phyloP scores from a whole-genome alignment of 805 yeast genomes.

The Torulaspora maleeae region DNA sequence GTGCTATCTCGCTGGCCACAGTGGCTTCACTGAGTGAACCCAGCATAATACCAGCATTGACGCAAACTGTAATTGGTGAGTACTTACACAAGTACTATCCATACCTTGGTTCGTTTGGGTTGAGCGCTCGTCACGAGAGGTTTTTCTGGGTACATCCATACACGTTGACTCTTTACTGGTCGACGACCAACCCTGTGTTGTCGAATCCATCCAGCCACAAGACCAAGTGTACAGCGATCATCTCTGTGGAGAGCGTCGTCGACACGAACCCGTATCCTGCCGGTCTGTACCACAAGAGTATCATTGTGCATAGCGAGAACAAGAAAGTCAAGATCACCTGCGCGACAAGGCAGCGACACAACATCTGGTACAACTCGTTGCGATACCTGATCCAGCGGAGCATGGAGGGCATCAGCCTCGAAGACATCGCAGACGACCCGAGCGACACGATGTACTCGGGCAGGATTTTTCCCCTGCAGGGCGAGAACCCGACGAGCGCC shows the following conservation, averaged over 20 bases:
- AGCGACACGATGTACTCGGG: constrained; percentile 37
- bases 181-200: constrained; percentile 69
- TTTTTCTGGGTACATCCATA: constrained; percentile 97
- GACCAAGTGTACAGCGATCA: constrained; percentile 76
- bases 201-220: constrained; percentile 60
- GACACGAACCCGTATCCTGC: constrained; percentile 87
- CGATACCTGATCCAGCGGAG: constrained; percentile 66
- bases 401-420: constrained; percentile 52
- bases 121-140: constrained; percentile 79
- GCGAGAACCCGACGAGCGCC: constrained; percentile 18
- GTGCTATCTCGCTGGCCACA: constrained; percentile 44
- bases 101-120: constrained; percentile 63
- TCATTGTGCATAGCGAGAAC: constrained; percentile 64
- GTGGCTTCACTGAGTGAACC: constrained; percentile 61
- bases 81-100: constrained; percentile 80
- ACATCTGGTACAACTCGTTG: constrained; percentile 84
- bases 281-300: constrained; percentile 80
- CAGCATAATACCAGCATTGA: constrained; percentile 75
- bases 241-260: constrained; percentile 70
- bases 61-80: constrained; percentile 93
- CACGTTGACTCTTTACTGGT: constrained; percentile 87
- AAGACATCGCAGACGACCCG: constrained; percentile 40
- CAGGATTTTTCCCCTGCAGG: constrained; percentile 27
- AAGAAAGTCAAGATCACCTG: constrained; percentile 76
- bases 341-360: constrained; percentile 80